Base-by-base conservation (phyloP, 2,329 filamentous ascomycete species). In the Clarireedia homoeocarpa region DNA sequence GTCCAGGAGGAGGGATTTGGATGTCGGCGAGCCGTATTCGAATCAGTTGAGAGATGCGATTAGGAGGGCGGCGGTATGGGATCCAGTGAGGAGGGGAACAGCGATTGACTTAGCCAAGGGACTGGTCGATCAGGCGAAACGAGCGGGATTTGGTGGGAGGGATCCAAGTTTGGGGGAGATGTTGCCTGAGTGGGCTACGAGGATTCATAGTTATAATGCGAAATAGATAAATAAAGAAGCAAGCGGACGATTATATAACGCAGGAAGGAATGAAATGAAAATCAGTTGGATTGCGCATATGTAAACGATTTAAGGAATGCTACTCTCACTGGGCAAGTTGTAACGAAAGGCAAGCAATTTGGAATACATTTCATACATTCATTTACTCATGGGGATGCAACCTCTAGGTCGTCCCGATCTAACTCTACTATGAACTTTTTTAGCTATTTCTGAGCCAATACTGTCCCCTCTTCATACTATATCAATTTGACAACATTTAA, bases 401-500 rank as follows among this genome's bases (percentile, higher is more conserved):
- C 20, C 6, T 24, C 10, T 23, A 46, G 23, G 23, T 6, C 23
- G 14, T 46, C 24, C 12, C 17, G 1, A 24, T 46, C 42, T 46
- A 46, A 20, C 23, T 46, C 42, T 24, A 46, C 24, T 27, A n/a
- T 26, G 23, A 30, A 30, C 44, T n/a, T 42, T 42, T 42, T 23
- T 27, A 47, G 44, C 12, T 27, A 47, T 23, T 27, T 47, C 6
- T 27, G 26, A 24, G 44, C 44, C 23, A 47, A 30, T 27, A 42
- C 17, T n/a, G 10, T 7, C 6, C 10, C 26, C 9, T 15, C 14
- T 47, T 5, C 27, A 7, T n/a, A 47, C 10, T 10, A 7, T 23
- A 23, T 24, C 23, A 47, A 23, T 20, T 15, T 23, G 9, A 38
- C 17, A 23, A 23, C 27, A 36, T 42, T 47, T 58, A 82, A 59